These are phyloP conservation scores for Colletotrichum siamense DNA, from an alignment of 2,329 filamentous ascomycete genomes.

Conservation along the genomic window DNA sequence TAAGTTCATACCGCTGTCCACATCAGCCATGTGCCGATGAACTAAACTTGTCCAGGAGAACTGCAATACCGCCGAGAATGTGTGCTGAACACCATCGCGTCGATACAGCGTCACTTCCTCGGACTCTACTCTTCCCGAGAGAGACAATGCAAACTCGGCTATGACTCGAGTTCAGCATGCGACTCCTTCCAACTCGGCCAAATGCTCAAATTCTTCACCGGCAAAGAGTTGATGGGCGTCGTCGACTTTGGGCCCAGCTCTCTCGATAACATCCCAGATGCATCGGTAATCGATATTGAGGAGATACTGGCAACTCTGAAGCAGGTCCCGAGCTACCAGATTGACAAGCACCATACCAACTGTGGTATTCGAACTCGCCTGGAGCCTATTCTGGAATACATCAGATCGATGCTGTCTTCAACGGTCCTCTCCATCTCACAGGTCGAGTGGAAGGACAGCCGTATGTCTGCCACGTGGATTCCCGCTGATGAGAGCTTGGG, in stretches of 20 bases:
- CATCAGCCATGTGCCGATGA: not conserved
- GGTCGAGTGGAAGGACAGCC: constrained; percentile 51
- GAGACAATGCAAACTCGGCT: constrained; percentile 74
- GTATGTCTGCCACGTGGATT: constrained; percentile 46
- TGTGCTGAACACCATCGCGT: constrained; percentile 73
- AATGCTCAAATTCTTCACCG: constrained; percentile 73
- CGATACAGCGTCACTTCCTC: constrained; percentile 72
- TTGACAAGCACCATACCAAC: constrained; percentile 75
- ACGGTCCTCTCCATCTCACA: constrained; percentile 48
- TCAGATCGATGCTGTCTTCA: constrained; percentile 62
- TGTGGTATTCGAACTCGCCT: constrained; percentile 73
- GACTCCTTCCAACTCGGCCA: constrained; percentile 82
- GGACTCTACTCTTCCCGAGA: constrained; percentile 70
- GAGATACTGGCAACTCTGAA: constrained; percentile 64
- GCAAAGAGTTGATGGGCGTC: constrained; percentile 65
- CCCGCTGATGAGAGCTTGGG: not conserved
- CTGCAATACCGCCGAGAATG: constrained; percentile 69
- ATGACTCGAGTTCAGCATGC: constrained; percentile 74
- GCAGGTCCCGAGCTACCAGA: constrained; percentile 74
- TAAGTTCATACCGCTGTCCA: constrained; percentile 35
- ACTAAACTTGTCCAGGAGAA: constrained; percentile 54
- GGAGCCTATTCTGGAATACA: constrained; percentile 68
- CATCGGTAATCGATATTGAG: constrained; percentile 65
- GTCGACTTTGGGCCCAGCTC: constrained; percentile 59
- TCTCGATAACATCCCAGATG: constrained; percentile 48